A percentile compares a stretch with the other conserved stretches of the same genome.
phyloP scores from a whole-genome alignment of 169 alveolate genomes.

The Cryptosporidium ubiquitum region DNA sequence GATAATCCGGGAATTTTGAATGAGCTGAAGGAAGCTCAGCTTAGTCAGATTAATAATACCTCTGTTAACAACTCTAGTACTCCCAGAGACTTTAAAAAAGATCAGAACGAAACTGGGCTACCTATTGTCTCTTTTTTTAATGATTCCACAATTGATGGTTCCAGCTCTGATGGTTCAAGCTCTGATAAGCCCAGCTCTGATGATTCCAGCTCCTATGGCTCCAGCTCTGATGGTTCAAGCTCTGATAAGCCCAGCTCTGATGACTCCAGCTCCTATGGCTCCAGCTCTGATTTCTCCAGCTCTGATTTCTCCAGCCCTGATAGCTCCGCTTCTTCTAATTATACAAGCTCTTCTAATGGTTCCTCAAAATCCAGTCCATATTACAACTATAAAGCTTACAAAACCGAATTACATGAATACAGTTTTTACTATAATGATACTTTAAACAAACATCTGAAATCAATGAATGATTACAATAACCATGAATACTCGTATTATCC shows the following conservation, averaged over 20 bases:
- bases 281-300: no score
- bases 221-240: not conserved
- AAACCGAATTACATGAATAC: not conserved
- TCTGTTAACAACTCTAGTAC: not conserved
- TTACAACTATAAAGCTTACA: not conserved
- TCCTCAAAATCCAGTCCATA: not conserved
- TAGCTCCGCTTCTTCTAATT: no score
- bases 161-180: not conserved
- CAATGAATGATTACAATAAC: slow-evolving; percentile 9
- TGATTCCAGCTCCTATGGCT: no score
- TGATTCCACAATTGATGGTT: no score
- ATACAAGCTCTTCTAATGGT: no score
- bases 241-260: no score
- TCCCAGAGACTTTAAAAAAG: not conserved
- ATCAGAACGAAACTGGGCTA: no score
- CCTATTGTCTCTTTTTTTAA: no score
- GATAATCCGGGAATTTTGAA: not conserved
- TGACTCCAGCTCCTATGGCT: no score
- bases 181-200: no score
- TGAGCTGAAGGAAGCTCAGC: not conserved
- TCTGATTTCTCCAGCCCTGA: no score
- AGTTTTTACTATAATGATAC: slow-evolving; percentile 10
- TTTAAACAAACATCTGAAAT: slow-evolving; percentile 2
- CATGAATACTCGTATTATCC: slow-evolving; percentile 26
- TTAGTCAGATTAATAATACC: not conserved